phyloP scores from a whole-genome alignment of 2,329 filamentous ascomycete genomes.

The Xylaria sp. region DNA sequence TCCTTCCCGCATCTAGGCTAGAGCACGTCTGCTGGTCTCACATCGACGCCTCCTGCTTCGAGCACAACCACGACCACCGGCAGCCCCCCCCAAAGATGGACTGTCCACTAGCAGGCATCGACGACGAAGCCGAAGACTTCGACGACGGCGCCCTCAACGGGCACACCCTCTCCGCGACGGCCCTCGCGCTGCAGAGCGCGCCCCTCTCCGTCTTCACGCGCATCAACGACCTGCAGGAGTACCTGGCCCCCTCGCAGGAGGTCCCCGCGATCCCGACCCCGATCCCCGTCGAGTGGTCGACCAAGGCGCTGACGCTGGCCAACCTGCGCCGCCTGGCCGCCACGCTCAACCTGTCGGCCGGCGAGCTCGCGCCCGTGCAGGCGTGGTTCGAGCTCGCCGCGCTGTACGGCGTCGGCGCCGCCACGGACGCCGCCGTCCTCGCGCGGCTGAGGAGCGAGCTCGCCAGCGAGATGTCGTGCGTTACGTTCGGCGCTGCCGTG shows the following conservation, averaged over 20 bases:
- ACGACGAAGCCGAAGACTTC: slow-evolving; percentile 23
- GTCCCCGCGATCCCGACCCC: neutral
- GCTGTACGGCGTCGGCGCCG: slow-evolving; percentile 53
- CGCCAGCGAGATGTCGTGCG: slow-evolving; percentile 57
- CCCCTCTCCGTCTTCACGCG: slow-evolving; percentile 22
- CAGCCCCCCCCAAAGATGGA: slow-evolving; percentile 24
- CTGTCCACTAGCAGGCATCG: neutral
- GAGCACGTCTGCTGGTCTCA: slow-evolving; percentile 66
- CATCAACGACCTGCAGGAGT: slow-evolving; percentile 18
- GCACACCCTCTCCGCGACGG: slow-evolving; percentile 47
- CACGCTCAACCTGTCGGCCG: slow-evolving; percentile 56
- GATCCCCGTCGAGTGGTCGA: slow-evolving; percentile 51
- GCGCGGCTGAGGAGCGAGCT: slow-evolving; percentile 56
- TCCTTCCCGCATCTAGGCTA: slow-evolving; percentile 51
- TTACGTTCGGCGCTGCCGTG: slow-evolving; percentile 61
- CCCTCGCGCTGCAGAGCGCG: slow-evolving; percentile 45
- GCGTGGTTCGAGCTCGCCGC: slow-evolving; percentile 65
- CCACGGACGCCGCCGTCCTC: slow-evolving; percentile 53
- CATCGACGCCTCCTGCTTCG: slow-evolving; percentile 56
- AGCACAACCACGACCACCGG: slow-evolving; percentile 46
- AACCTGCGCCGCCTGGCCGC: slow-evolving; percentile 59
- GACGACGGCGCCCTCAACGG: slow-evolving; percentile 45
- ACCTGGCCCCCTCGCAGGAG: neutral
- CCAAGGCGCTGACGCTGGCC: slow-evolving; percentile 55
- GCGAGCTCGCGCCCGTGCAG: slow-evolving; percentile 63